These are phyloP conservation scores for Platismatia glauca DNA, from an alignment of 495 filamentous ascomycete species.

Conservation along the genomic window DNA sequence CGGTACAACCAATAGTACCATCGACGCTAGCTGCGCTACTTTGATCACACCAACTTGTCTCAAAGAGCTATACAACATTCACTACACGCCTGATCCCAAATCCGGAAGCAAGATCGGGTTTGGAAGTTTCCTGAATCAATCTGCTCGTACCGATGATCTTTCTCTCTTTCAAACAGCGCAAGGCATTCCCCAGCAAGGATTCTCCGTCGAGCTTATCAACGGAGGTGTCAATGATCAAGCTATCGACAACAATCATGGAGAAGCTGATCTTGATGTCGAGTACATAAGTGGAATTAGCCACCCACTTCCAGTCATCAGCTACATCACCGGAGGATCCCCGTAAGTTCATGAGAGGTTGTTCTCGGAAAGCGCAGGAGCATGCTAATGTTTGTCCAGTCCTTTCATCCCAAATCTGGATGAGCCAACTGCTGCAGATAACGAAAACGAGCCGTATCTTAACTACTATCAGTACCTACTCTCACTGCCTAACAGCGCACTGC, in stretches of 20 bases:
- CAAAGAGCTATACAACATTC: slow-evolving; percentile 42
- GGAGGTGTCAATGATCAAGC: slow-evolving; percentile 45
- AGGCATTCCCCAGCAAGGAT: slow-evolving; percentile 41
- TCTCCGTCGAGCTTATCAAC: slow-evolving; percentile 48
- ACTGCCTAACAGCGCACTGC: slow-evolving; percentile 53
- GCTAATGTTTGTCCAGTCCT: slow-evolving; percentile 25
- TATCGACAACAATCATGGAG: slow-evolving; percentile 41
- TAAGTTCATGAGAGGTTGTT: slow-evolving; percentile 15
- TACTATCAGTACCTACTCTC: slow-evolving; percentile 60
- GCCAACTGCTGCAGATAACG: slow-evolving; percentile 38
- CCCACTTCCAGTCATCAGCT: slow-evolving; percentile 42
- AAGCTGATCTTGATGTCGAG: slow-evolving; percentile 73
- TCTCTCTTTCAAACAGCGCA: slow-evolving; percentile 27
- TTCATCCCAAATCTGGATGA: slow-evolving; percentile 52
- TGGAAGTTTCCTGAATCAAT: slow-evolving; percentile 46
- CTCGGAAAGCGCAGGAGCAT: not conserved
- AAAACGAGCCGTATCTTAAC: slow-evolving; percentile 79
- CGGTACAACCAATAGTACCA: not conserved
- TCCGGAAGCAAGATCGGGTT: slow-evolving; percentile 47
- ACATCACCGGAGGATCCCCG: slow-evolving; percentile 46
- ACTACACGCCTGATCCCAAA: slow-evolving; percentile 39
- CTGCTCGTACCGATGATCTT: slow-evolving; percentile 34
- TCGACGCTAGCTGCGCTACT: slow-evolving; percentile 3
- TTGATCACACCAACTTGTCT: slow-evolving; percentile 52
- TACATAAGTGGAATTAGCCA: slow-evolving; percentile 44